Evolutionary conservation across 805 yeast genomes (phyloP), one percentile per base, ranked within the genome.

Genomic region (Spathaspora arborariae): DNA sequence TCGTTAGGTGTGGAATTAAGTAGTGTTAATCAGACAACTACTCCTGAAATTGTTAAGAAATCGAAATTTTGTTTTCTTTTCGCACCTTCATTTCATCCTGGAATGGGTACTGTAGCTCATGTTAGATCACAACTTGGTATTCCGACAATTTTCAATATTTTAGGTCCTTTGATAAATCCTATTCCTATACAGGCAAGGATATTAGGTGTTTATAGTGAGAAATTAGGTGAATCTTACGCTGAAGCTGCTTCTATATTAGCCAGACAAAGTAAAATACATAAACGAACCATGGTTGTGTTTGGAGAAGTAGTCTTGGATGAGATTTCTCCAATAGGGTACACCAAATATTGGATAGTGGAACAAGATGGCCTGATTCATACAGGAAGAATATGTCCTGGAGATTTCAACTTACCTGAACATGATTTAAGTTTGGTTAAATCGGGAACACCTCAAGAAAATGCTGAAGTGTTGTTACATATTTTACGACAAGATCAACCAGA

Each of bases 141-240:
- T 9, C 98, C 98, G 2, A 85, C 98, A 1, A 88, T 94, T 20
- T 94, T 94, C 76, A 94, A 94, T 64, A 83, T 94, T 10, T 68
- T 94, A 49, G 99, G 99, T 0, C 99, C 99, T 1, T 68, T 94
- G 50, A 72, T 94, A 52, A 95, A 94, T 70, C 99, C 99, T 2
- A 88, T 88, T 7, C 90, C 90, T 1, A 64, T 81, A 37, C 76
- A 78, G 51, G 86, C 94, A 4, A 76, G 98, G 52, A 82, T 94
- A 13, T 73, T 94, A 39, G 99, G 99, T 39, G 99, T 94, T 1
- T 89, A 87, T 65, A 74, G 89, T 16, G 86, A 86, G 54, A 69
- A 69, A 6, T 66, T 94, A 51, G 99, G 98, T 4, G 80, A 76
- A 50, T 84, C 86, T 9, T 94, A 86, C 58, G 97, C 97, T 4